Percentiles rank a stretch among this genome's conserved stretches.
phyloP scores from a whole-genome alignment of 2,329 filamentous ascomycete species.

The Phialophora tarda region DNA sequence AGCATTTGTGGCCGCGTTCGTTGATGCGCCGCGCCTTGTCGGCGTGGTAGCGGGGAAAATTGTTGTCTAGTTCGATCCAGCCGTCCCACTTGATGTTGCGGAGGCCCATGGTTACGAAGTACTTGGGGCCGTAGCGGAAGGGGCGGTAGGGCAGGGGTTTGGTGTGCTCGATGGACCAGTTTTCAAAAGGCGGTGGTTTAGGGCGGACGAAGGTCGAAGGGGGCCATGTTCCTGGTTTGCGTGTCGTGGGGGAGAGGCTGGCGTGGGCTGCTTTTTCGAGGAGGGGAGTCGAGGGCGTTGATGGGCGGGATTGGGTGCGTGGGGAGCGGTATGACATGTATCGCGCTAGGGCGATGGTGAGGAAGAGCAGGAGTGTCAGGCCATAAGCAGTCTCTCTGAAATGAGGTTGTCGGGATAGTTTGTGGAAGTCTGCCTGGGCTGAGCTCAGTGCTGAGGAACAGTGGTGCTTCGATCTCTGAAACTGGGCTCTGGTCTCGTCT shows the following conservation, averaged over 20 bases:
- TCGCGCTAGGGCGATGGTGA: constrained; percentile 22
- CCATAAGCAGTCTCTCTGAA: constrained; percentile 43
- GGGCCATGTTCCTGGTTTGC: constrained; percentile 58
- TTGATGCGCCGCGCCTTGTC: constrained; percentile 72
- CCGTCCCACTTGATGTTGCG: constrained; percentile 68
- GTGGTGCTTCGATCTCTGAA: constrained; percentile 28
- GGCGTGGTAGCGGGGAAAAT: constrained; percentile 73
- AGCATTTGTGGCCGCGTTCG: constrained; percentile 71
- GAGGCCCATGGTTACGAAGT: constrained; percentile 78
- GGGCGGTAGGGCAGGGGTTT: constrained; percentile 78
- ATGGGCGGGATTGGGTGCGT: constrained; percentile 12
- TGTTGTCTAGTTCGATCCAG: constrained; percentile 83
- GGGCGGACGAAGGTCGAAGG: constrained; percentile 66
- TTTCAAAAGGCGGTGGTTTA: constrained; percentile 64
- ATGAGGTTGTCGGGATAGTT: constrained; percentile 34
- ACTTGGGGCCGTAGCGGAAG: constrained; percentile 77
- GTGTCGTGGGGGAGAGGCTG: constrained; percentile 20
- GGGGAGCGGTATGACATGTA: constrained; percentile 31
- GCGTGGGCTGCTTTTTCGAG: constrained; percentile 30
- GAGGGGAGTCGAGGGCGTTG: constrained; percentile 34
- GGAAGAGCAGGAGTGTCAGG: constrained; percentile 42
- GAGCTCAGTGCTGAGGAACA: constrained; percentile 28
- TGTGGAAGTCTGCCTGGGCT: constrained; percentile 36
- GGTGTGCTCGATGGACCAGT: constrained; percentile 71
- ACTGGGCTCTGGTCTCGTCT: constrained; percentile 20